Evolutionary conservation across 176 grass and related monocot genomes (phyloP), one percentile per base, ranked within the genome.

Genomic region (Pontederia crassipes): DNA sequence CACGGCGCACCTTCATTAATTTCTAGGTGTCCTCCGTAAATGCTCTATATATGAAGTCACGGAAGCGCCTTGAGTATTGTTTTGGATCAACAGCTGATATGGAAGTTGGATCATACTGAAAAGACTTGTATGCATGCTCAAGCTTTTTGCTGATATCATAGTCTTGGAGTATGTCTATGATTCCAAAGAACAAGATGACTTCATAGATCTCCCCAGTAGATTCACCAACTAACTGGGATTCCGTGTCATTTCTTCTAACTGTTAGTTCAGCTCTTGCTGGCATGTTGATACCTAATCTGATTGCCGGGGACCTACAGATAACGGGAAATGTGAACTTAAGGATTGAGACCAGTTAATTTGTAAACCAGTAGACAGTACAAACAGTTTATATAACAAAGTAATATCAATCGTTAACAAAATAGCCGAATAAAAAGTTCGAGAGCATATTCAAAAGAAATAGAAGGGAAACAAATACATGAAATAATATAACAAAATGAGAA

Each of bases 51-150:
- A 80, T 74, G 48, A 80, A 80, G 29, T 80, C 78, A 6, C 71
- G 64, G 52, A 80, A 80, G 28, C 78, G 71, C 51, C 61, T 80
- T 13, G 78, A 61, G 55, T 80, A 80, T 14, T 74, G 54, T 55
- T 75, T 80, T 29, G 78, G 78, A 70, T 80, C 78, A 17, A 80
- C 78, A 8, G 78, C 78, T 58, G 78, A 80, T 48, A 80, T 80
- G 3, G 78, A 80, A 40, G 78, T 64, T n/a, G 78, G 71, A 45
- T 80, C 71, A 59, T 69, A 70, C 16, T 80, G 78, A 54, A 80
- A 70, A 4, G 78, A 75, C 54, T 80, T 80, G 71, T 80, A 80
- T 69, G 78, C 78, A 58, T 80, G 78, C 71, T 80, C 78, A 3
- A 74, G 59, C 16, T 74, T 74, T 29, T 74, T 74, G 59, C 71